Conservation (phyloP, 257 asterid genomes). For the Solanum rostratum region DNA sequence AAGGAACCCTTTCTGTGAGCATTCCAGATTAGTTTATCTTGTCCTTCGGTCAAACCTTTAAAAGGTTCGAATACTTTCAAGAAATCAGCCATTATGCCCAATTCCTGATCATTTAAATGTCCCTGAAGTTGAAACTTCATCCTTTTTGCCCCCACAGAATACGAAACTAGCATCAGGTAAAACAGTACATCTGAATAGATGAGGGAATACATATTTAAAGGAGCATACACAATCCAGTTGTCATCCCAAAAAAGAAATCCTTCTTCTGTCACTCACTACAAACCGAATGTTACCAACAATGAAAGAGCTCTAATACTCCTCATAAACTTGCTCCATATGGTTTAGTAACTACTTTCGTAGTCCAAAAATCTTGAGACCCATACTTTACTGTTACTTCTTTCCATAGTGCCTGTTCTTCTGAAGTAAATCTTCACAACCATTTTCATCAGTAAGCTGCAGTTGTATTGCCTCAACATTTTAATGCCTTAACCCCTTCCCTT, state of each 20-base stretch:
- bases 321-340: neutral
- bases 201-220: neutral
- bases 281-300: neutral
- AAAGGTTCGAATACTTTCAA: neutral
- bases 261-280: neutral
- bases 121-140: neutral
- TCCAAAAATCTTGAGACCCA: neutral
- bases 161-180: neutral
- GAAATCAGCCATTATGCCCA: neutral
- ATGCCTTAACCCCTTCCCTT: neutral
- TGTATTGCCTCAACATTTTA: neutral
- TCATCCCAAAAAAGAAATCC: neutral
- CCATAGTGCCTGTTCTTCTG: neutral
- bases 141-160: neutral
- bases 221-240: neutral
- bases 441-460: neutral
- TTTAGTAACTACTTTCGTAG: neutral
- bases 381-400: neutral
- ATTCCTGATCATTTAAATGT: neutral
- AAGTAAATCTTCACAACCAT: neutral
- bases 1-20: neutral
- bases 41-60: neutral
- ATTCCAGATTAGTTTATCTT: neutral
- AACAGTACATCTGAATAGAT: neutral
- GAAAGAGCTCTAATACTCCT: neutral